Evolutionary conservation across 2,329 filamentous ascomycete species (phyloP).

Genomic region (Scedosporium boydii): DNA sequence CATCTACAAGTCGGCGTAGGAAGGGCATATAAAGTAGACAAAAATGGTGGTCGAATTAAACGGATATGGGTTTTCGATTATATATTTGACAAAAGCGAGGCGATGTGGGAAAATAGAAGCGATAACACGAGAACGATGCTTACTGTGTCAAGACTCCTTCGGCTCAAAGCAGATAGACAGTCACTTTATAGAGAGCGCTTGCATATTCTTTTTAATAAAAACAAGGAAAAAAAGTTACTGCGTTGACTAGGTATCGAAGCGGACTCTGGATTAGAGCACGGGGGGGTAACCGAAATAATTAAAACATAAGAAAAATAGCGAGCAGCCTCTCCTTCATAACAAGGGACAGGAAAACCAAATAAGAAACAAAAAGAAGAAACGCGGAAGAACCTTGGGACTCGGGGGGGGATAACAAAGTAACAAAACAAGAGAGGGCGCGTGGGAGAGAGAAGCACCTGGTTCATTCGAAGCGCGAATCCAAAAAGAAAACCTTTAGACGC

Average conservation of each 20-base stretch:
- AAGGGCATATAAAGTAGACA: background rate
- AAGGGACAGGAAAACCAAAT: slow-evolving; percentile 18
- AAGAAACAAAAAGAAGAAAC: slow-evolving; percentile 25
- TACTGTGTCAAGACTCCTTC: background rate
- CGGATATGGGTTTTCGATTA: background rate
- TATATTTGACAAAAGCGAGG: background rate
- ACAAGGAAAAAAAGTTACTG: background rate
- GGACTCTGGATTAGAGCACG: slow-evolving; percentile 30
- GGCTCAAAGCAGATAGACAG: background rate
- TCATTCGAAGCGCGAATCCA: background rate
- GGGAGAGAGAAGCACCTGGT: background rate
- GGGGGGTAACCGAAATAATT: slow-evolving; percentile 16
- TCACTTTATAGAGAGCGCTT: background rate
- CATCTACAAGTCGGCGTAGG: slow-evolving; percentile 22
- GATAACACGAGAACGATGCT: background rate
- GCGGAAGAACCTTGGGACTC: slow-evolving; percentile 29
- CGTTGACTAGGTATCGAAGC: slow-evolving; percentile 29
- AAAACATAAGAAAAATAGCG: slow-evolving; percentile 15
- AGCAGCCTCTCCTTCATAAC: background rate
- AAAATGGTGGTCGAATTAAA: background rate
- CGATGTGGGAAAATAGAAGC: background rate
- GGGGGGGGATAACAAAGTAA: slow-evolving; percentile 20
- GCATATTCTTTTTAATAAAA: background rate
- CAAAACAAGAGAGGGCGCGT: slow-evolving; percentile 19
- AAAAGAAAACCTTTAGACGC: background rate